Percentiles rank a stretch among this genome's conserved stretches.
phyloP scores from a whole-genome alignment of 306 rosid species.

The Vicia faba region DNA sequence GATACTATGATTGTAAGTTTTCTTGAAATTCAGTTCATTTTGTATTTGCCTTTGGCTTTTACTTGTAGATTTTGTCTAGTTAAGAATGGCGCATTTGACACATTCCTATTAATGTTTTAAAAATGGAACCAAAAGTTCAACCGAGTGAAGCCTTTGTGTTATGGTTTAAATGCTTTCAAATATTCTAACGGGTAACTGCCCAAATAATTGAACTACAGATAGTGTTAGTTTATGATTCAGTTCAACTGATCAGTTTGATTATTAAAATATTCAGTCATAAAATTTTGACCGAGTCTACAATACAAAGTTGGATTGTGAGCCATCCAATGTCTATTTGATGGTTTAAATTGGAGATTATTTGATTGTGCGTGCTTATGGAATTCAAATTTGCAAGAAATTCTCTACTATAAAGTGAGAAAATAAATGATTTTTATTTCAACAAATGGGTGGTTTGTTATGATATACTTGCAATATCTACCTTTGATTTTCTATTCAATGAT shows the following conservation, averaged over 20 bases:
- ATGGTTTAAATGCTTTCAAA: not conserved
- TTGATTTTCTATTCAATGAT: no score
- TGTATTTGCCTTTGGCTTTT: not conserved
- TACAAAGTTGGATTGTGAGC: not conserved
- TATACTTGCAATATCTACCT: no score
- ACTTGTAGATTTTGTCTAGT: not conserved
- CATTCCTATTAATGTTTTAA: no score
- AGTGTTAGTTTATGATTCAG: not conserved
- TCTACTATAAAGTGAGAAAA: no score
- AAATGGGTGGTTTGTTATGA: no score
- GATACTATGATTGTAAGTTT: slow-evolving; percentile 85
- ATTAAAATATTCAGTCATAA: not conserved
- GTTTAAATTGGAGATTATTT: not conserved
- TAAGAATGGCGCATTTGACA: not conserved
- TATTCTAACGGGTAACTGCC: not conserved
- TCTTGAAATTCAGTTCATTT: not conserved
- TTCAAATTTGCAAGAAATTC: not conserved
- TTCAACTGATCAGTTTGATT: not conserved
- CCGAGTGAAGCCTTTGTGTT: not conserved
- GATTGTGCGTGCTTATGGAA: not conserved
- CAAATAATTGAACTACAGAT: not conserved
- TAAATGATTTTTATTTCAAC: no score
- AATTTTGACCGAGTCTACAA: not conserved
- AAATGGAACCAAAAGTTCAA: not conserved
- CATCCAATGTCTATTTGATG: not conserved